Base-by-base conservation (phyloP, 179 eudicot species). In the Monotropa hypopitys region DNA sequence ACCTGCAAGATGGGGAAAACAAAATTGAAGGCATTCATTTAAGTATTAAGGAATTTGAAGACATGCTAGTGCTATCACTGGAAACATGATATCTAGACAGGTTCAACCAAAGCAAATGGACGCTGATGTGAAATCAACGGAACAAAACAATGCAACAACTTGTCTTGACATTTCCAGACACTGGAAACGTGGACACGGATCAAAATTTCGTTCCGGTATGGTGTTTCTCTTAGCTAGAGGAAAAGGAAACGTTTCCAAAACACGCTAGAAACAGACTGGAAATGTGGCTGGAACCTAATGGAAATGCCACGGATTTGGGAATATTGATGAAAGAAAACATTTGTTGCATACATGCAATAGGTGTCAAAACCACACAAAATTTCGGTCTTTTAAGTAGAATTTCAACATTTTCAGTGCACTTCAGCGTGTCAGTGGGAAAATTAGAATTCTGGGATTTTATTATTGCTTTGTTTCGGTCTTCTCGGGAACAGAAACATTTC, bases 1-100 rank as follows among this genome's bases (percentile, higher is more conserved):
- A 95, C 98, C 99, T 95, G 87, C 69, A 77, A 73, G 63, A 70
- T n/a, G 50, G 49, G 46, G 51, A 11, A 32, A 78, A 76, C 33
- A 13, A 68, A 81, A 47, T 45, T 76, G 30, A 26, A 56, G 61
- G 4, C 42, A 43, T 16, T 61, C 43, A n/a, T 42, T 1, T 21
- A 21, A 50, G n/a, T 15, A 7, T 16, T 20, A 43, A 38, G 51
- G 75, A 21, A 51, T 62, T 18, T 15, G 8, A 0, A 26, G n/a
- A n/a, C 5, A 51, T 38, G 73, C 51, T 32, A 13, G 62, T 33
- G 30, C 62, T 51, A 50, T 72, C 50, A 50, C 30, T 1, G 6
- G 33, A 59, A 21, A 75, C 43, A 15, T 62, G 56, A 75, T 45
- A 26, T 61, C 32, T 18, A 59, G 69, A 23, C 26, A 40, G 63